Evolutionary conservation across 2,329 filamentous ascomycete species (phyloP).

Genomic region (Pseudofabraea citricarpa): DNA sequence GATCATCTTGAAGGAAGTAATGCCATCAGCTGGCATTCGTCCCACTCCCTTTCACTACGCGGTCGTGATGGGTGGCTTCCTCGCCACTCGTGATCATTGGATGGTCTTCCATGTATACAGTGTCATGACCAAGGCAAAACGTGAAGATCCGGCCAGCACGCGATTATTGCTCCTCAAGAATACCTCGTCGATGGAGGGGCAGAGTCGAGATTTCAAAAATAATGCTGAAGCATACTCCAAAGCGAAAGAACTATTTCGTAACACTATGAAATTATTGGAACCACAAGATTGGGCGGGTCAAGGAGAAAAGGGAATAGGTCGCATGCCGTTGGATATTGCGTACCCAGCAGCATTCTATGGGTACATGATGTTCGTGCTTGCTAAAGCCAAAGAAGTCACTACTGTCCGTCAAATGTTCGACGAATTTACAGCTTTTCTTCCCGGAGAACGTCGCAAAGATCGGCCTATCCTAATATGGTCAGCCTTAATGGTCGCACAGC

Average conservation of each 20-base stretch:
- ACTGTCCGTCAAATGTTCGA: conserved; percentile 51
- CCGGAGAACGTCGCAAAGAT: conserved; percentile 26
- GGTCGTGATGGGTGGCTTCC: conserved; percentile 44
- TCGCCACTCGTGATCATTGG: conserved; percentile 32
- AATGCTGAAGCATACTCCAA: conserved; percentile 20
- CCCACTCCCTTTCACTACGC: conserved; percentile 46
- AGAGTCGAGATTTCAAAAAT: too few relatives aligned
- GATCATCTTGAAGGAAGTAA: conserved; percentile 44
- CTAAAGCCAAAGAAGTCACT: conserved; percentile 36
- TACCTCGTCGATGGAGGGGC: conserved; percentile 7
- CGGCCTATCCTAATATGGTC: conserved; percentile 53
- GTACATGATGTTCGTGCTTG: conserved; percentile 51
- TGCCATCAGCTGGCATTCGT: conserved; percentile 39
- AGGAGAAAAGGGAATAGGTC: conserved; percentile 17
- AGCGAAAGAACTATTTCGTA: conserved; percentile 21
- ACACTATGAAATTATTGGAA: conserved; percentile 16
- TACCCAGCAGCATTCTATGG: conserved; percentile 40
- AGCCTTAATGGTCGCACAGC: conserved; percentile 64
- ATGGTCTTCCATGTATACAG: conserved; percentile 45
- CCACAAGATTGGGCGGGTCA: conserved; percentile 19
- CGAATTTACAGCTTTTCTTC: conserved; percentile 42
- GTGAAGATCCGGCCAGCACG: conserved; percentile 36
- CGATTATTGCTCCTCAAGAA: conserved; percentile 34
- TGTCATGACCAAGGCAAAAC: conserved; percentile 33
- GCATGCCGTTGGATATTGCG: conserved; percentile 19